Evolutionary conservation across 2,329 filamentous ascomycete species (phyloP), one percentile per base, ranked within the genome.

Genomic region (Trichothecium roseum): DNA sequence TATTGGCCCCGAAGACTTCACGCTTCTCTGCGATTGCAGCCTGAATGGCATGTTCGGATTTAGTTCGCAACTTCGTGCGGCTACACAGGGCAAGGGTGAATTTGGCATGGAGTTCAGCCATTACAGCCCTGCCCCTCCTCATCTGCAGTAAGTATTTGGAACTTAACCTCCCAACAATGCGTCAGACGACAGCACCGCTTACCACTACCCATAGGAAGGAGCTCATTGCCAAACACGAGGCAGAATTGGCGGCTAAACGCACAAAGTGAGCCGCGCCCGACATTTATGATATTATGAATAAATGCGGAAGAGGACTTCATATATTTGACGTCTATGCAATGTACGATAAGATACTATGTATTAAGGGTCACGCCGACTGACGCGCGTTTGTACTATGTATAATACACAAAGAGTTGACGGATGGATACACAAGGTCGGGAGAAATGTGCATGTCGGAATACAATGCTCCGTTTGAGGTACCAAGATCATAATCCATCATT

Each of bases 61-160:
- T 66, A 88, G 81, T 52, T 84, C 81, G 29, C 84, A 94, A 62
- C 64, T 98, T 46, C 76, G 91, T 49, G 91, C 91, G 12, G 84
- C 88, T 16, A 96, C 88, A 3, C 91, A 98, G 66, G 91, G 91
- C 42, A 98, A 98, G 72, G 91, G 91, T 51, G 91, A 98, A 66
- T 98, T 95, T 56, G 83, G 75, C 51, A 96, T 98, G 91, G 91
- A 98, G 64, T 98, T 98, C 54, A 91, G 84, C 60, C 91, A 96
- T 65, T 98, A 98, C 53, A 78, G 84, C 35, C 71, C 86, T 35
- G 86, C 91, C 40, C 83, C 88, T 33, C 76, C 78, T 50, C 88
- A 96, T 55, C 58, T 96, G 58, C 91, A 98, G 81, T 84, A 80
- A 56, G 79, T 75, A 24, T 24, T 10, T 10, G 10, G 20, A 24